Conservation (phyloP, 805 yeast species). For the Kodamaea neixiangensis region DNA sequence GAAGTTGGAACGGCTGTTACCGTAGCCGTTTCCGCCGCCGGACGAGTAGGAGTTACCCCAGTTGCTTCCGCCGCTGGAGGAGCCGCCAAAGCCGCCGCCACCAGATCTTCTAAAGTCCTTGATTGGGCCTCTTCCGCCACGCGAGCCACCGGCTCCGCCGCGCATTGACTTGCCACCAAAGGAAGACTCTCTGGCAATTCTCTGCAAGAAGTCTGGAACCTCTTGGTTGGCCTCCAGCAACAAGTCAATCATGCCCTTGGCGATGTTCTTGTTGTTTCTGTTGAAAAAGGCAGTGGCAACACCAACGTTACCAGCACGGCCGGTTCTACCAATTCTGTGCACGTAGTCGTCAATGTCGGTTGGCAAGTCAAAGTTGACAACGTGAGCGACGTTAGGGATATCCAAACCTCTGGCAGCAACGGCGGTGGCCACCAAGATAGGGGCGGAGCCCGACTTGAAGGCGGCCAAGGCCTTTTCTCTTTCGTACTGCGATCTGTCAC, state of each 20-base stretch:
- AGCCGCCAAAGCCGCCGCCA: constrained; percentile 23
- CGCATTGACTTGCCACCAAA: constrained; percentile 44
- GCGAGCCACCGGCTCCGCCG: constrained; percentile 30
- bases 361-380: constrained; percentile 96
- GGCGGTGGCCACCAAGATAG: constrained; percentile 97
- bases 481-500: constrained; percentile 97
- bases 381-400: constrained; percentile 98
- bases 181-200: constrained; percentile 74
- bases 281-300: constrained; percentile 97
- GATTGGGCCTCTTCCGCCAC: constrained; percentile 53
- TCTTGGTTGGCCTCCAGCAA: constrained; percentile 97
- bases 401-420: constrained; percentile 99
- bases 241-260: constrained; percentile 82
- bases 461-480: constrained; percentile 96
- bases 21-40: constrained; percentile 12
- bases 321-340: constrained; percentile 99
- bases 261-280: constrained; percentile 90
- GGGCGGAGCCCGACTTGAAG: constrained; percentile 89
- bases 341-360: constrained; percentile 97
- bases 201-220: constrained; percentile 84
- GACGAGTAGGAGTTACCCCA: constrained; percentile 20
- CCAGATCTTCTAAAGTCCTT: constrained; percentile 55
- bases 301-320: constrained; percentile 99
- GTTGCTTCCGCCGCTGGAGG: constrained; percentile 21
- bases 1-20: constrained; percentile 13